Base-by-base conservation (phyloP, 139 green algal species). In the Tetradesmus obliquus region DNA sequence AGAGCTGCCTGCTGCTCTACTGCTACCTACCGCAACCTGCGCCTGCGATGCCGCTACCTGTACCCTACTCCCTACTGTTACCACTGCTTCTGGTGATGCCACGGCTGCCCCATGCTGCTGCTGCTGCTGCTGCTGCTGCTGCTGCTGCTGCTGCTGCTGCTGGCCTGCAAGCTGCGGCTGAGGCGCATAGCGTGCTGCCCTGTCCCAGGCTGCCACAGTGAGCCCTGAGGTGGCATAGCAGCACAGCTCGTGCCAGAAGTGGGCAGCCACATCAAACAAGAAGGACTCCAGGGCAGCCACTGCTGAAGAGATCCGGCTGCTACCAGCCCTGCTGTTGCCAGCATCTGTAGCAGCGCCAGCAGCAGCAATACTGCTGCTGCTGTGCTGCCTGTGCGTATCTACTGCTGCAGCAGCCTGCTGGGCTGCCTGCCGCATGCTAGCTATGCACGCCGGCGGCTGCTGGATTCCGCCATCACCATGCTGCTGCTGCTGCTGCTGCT, bases 231-330 rank as follows among this genome's bases (percentile, higher is more conserved):
- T 69, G 2, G 80, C 88, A 72, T 72, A 92, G 62, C 88, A 92
- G 88, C 58, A 88, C 57, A 92, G 32, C 79, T 92, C 88, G 22
- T 92, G 88, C 88, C 88, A 92, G 19, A 92, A 92, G 13, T 92
- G 83, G 5, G 83, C 51, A 13, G 83, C 83, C 10, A 22, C 55
- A 12, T 88, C 83, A 88, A 74, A 88, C 55, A 88, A 13, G 53
- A 92, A 92, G 3, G 32, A 22, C 55, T 83, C 86, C 22, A 90
- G 24, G 12, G 71, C 86, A 55, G 86, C 86, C 51, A 74, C 86
- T 69, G 86, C 51, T 19, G 10, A 51, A 19, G 53, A 13, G 24
- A 90, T 90, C 45, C 58, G 81, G 74, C 22, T n/a, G 12, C 12
- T 24, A 45, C 76, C 13, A 1, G 13, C 76, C 8, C 76, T 53